Base-by-base conservation (phyloP, 345 rosid species). In the Mallotus nudiflorus region DNA sequence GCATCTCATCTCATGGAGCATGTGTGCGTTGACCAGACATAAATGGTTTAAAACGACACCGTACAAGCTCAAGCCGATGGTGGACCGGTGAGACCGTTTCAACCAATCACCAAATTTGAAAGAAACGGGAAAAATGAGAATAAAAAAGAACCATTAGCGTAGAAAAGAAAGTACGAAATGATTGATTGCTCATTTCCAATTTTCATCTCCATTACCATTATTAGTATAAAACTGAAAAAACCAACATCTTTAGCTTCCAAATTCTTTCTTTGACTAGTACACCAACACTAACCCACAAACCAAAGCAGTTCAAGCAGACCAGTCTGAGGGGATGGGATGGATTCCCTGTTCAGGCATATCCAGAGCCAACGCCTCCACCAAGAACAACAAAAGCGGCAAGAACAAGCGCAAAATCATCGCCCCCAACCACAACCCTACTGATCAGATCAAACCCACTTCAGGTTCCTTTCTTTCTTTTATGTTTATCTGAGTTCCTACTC, bases 291-390 rank as follows among this genome's bases (percentile, higher is more conserved):
- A 24, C 24, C 22, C 29, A 9, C 14, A 22, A 9, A 22, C 15
- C 9, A 15, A 29, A 39, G 42, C 42, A 39, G 42, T 39, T 9
- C 9, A 39, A 42, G 1, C 7, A 42, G 14, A 4, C 4, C 46
- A 42, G 9, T 42, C 14, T 42, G 46, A 27, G 39, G 62, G 11
- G n/a, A 75, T 75, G 79, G 67, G 61, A 50, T 75, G 74, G 79
- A 69, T 69, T 37, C 71, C 79, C 33, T 75, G 79, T 65, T 69
- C 79, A n/a, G 73, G 78, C 29, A 60, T 37, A 28, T 69, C 78
- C 44, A 64, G 24, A 22, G 13, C 24, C 50, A 39, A 39, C 18
- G 20, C 1, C 66, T 3, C 29, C 16, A 35, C 69, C 10, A 72
- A 42, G 31, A 72, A 29, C 42, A 73, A 45, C 12, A 71, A 37